Conservation (phyloP, 371 early-diverging fungal species). For the Lichtheimia ornata region DNA sequence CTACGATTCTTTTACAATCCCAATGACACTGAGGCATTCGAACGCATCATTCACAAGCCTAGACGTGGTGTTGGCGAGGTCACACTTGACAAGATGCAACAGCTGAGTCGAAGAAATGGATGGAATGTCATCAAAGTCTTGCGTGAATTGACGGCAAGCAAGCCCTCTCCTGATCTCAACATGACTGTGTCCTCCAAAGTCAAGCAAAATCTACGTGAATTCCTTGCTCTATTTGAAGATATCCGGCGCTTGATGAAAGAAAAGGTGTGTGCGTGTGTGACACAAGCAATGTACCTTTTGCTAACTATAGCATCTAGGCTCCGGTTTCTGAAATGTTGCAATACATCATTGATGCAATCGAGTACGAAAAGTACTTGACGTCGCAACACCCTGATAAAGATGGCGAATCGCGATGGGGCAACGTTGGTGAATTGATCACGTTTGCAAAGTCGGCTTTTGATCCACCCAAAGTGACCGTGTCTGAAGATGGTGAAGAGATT, state of each 20-base stretch:
- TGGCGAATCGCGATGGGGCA: conserved; percentile 29
- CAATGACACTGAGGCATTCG: conserved; percentile 42
- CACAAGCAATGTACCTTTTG: neutral
- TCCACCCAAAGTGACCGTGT: neutral
- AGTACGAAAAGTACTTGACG: conserved; percentile 29
- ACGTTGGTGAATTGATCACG: conserved; percentile 38
- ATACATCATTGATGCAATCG: conserved; percentile 22
- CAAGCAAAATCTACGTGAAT: conserved; percentile 5
- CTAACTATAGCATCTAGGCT: conserved; percentile 9
- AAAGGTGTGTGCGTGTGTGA: conserved; percentile 11
- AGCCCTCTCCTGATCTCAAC: too few relatives aligned
- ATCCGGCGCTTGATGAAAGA: conserved; percentile 14
- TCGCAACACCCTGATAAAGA: conserved; percentile 15
- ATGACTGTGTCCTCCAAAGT: neutral
- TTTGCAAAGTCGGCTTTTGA: conserved; percentile 21
- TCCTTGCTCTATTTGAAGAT: conserved; percentile 11
- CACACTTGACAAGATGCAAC: conserved; percentile 25
- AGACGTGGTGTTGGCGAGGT: conserved; percentile 52
- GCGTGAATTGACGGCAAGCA: neutral
- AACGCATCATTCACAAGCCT: conserved; percentile 47
- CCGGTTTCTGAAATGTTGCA: conserved; percentile 16
- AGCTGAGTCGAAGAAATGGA: conserved; percentile 1
- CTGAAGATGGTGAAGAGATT: too few relatives aligned
- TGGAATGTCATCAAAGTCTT: conserved; percentile 11
- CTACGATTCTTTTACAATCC: conserved; percentile 50